A percentile compares a stretch with the other conserved stretches of the same genome.
These are phyloP conservation scores for Dendrostoma leiphaemia DNA, from an alignment of 2,329 filamentous ascomycete species.

Conservation along the genomic window DNA sequence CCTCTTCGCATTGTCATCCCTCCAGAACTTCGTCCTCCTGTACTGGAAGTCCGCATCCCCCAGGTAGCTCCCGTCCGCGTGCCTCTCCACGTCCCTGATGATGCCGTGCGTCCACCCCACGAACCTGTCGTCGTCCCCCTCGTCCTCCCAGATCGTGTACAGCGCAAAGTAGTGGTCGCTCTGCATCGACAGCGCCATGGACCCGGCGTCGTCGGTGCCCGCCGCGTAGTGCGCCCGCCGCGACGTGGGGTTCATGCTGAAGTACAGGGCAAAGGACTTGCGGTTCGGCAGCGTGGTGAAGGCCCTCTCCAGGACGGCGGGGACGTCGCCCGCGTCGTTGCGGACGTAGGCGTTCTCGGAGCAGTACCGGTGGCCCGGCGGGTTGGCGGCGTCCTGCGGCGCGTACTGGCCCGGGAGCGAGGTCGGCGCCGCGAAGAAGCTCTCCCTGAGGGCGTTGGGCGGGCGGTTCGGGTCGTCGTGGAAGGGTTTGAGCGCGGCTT, in stretches of 20 bases:
- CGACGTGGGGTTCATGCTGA: slow-evolving; percentile 48
- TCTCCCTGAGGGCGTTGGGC: slow-evolving; percentile 31
- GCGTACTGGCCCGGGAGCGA: slow-evolving; percentile 39
- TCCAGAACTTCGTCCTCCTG: slow-evolving; percentile 47
- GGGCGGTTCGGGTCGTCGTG: slow-evolving; percentile 35
- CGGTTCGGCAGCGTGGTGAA: slow-evolving; percentile 46
- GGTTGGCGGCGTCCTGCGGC: slow-evolving; percentile 44
- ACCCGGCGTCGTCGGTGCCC: not conserved
- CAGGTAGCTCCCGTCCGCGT: slow-evolving; percentile 49
- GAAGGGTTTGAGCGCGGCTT: slow-evolving; percentile 32
- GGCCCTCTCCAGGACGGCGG: slow-evolving; percentile 40
- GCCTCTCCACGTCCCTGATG: slow-evolving; percentile 36
- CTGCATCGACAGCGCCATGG: slow-evolving; percentile 54
- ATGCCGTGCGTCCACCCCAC: slow-evolving; percentile 41
- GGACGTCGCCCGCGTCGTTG: slow-evolving; percentile 42
- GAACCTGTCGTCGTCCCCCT: slow-evolving; percentile 41
- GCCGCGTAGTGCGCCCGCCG: slow-evolving; percentile 27
- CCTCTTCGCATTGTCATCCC: slow-evolving; percentile 35
- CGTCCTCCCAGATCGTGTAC: slow-evolving; percentile 49
- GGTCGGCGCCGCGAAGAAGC: slow-evolving; percentile 37
- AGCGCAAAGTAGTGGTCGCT: slow-evolving; percentile 55
- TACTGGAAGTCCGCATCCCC: slow-evolving; percentile 54
- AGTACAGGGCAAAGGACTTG: slow-evolving; percentile 48
- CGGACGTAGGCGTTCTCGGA: slow-evolving; percentile 49
- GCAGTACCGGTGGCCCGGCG: slow-evolving; percentile 45